Conservation (phyloP, 805 yeast species). For the Debaryomyces prosopidis region DNA sequence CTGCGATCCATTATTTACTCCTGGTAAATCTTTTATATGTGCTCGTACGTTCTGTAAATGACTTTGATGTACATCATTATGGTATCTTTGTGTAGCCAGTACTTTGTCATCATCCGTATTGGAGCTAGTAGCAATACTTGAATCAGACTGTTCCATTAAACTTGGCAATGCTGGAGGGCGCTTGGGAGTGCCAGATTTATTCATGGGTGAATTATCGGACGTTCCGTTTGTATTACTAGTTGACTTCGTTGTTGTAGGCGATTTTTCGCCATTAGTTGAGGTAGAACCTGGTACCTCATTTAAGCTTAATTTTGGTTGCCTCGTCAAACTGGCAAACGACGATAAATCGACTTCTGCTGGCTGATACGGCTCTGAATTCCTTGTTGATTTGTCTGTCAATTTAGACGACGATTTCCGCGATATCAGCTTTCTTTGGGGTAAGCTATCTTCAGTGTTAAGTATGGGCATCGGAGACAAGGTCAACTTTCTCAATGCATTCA, state of each 20-base stretch:
- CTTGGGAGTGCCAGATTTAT: not conserved
- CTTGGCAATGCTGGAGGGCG: slow-evolving; percentile 6
- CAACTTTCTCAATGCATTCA: slow-evolving; percentile 44
- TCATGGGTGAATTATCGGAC: not conserved
- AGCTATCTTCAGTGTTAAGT: slow-evolving; percentile 25
- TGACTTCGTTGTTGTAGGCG: not conserved
- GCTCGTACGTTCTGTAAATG: slow-evolving; percentile 8
- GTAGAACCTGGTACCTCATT: slow-evolving; percentile 5
- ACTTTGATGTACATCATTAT: slow-evolving; percentile 15
- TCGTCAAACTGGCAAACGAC: slow-evolving; percentile 43
- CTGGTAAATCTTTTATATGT: not conserved
- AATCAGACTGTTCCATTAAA: slow-evolving; percentile 7
- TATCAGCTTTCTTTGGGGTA: slow-evolving; percentile 4
- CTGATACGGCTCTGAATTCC: slow-evolving; percentile 34
- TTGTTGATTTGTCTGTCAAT: slow-evolving; percentile 1
- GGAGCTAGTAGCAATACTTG: not conserved
- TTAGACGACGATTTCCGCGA: slow-evolving; percentile 7
- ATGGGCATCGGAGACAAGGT: slow-evolving; percentile 43
- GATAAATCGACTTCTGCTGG: slow-evolving; percentile 49
- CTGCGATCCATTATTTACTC: slow-evolving; percentile 9
- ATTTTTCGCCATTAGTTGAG: not conserved
- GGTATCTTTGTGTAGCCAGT: slow-evolving; percentile 13
- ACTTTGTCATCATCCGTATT: not conserved
- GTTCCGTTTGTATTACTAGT: not conserved
- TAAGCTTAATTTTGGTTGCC: slow-evolving; percentile 34